Evolutionary conservation across 768 basidiomycete genomes (phyloP).

Genomic region (Russula griseocarnosa): DNA sequence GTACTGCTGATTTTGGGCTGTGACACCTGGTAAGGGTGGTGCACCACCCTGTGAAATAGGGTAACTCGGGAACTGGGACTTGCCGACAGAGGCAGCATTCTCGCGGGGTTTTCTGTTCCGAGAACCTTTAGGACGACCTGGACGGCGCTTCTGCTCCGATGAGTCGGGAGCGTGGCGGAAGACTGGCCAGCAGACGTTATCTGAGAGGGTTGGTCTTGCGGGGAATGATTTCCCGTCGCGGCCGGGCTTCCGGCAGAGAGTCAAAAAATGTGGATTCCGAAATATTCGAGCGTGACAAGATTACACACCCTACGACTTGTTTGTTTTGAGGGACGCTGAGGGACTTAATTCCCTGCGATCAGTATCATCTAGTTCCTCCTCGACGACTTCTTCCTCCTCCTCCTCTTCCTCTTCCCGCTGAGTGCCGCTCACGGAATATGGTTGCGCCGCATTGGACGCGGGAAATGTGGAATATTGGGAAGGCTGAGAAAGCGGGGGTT

Average conservation of each 20-base stretch:
- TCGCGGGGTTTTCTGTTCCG: constrained; percentile 59
- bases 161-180: constrained; percentile 34
- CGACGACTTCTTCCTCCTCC: constrained; percentile 71
- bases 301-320: constrained; percentile 34
- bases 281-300: constrained; percentile 28
- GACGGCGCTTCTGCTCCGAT: constrained; percentile 58
- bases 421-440: constrained; percentile 31
- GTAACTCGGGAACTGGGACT: constrained; percentile 34
- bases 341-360: constrained; percentile 35
- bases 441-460: constrained; percentile 25
- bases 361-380: constrained; percentile 54
- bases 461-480: constrained; percentile 30
- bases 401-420: constrained; percentile 61
- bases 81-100: constrained; percentile 42
- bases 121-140: constrained; percentile 75
- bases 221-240: constrained; percentile 25
- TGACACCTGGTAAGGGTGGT: constrained; percentile 40
- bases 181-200: constrained; percentile 20
- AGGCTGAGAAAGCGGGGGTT: constrained; percentile 45
- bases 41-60: constrained; percentile 30
- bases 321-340: constrained; percentile 33
- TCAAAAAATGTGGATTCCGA: constrained; percentile 24
- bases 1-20: constrained; percentile 69
- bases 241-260: constrained; percentile 30
- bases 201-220: constrained; percentile 16